phyloP scores from a whole-genome alignment of 129 eudicot genomes.

The Pulicaria dysenterica region DNA sequence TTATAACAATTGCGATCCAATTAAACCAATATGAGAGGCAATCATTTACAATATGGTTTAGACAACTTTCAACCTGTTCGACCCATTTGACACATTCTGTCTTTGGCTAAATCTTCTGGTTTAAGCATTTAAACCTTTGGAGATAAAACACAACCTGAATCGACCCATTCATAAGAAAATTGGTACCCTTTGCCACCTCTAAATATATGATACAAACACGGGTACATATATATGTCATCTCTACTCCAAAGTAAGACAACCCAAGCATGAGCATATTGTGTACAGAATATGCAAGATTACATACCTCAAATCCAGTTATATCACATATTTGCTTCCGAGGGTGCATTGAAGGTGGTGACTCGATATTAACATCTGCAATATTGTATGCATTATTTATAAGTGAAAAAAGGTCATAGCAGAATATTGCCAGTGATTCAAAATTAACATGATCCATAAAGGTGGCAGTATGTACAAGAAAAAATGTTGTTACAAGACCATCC shows the following conservation, averaged over 20 bases:
- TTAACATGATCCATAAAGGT: too few species aligned
- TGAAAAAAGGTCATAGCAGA: neutral
- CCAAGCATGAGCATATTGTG: neutral
- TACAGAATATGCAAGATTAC: neutral
- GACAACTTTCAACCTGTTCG: neutral
- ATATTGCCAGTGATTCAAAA: too few species aligned
- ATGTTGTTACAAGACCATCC: too few species aligned
- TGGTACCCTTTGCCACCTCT: neutral
- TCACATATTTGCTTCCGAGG: constrained; percentile 94
- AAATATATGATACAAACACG: neutral
- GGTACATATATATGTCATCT: neutral
- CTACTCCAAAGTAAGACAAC: neutral
- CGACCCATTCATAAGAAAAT: neutral
- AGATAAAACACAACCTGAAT: neutral
- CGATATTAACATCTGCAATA: constrained; percentile 89
- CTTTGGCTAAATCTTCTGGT: neutral
- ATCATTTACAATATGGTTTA: neutral
- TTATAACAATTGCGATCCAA: too few species aligned
- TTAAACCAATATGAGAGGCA: neutral
- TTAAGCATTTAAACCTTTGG: neutral
- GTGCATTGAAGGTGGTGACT: constrained; percentile 90
- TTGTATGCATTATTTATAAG: neutral
- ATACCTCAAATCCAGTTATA: constrained; percentile 92
- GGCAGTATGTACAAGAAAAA: too few species aligned
- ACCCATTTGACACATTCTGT: neutral